Evolutionary conservation across 768 basidiomycete genomes (phyloP).

Genomic region (Lactarius akahatsu): DNA sequence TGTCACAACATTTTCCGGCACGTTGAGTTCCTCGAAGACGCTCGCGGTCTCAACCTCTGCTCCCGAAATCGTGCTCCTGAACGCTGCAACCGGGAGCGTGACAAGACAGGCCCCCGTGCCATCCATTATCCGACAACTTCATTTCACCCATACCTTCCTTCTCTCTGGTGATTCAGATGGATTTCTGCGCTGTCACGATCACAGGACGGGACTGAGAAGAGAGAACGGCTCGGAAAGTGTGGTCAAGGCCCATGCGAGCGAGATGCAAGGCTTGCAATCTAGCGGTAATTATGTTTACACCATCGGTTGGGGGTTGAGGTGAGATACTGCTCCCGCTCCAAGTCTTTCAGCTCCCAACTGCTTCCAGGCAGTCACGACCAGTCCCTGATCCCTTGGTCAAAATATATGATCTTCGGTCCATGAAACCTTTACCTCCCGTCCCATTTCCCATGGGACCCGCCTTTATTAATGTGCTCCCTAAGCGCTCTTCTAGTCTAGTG

Average conservation of each 20-base stretch:
- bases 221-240: slow-evolving; percentile 50
- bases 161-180: slow-evolving; percentile 75
- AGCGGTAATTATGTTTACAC: slow-evolving; percentile 81
- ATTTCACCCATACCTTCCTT: slow-evolving; percentile 61
- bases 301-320: slow-evolving; percentile 88
- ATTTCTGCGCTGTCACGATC: slow-evolving; percentile 66
- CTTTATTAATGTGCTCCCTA: slow-evolving; percentile 80
- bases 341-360: slow-evolving; percentile 1
- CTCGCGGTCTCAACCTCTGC: slow-evolving; percentile 59
- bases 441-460: slow-evolving; percentile 85
- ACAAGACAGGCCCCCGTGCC: slow-evolving; percentile 56
- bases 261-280: slow-evolving; percentile 77
- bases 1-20: slow-evolving; percentile 47
- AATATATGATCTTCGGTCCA: slow-evolving; percentile 83
- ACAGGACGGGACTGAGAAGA: slow-evolving; percentile 57
- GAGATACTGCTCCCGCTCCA: slow-evolving; percentile 22
- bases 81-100: slow-evolving; percentile 66
- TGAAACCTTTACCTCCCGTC: slow-evolving; percentile 80
- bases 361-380: slow-evolving; percentile 75
- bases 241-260: slow-evolving; percentile 77
- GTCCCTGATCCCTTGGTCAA: slow-evolving; percentile 91
- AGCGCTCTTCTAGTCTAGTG: slow-evolving; percentile 67
- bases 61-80: slow-evolving; percentile 68
- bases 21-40: slow-evolving; percentile 50
- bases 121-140: slow-evolving; percentile 63